Percentiles rank a stretch among this genome's conserved stretches.
Evolutionary conservation across 2,329 filamentous ascomycete species (phyloP).

Genomic region (Aspergillus glaucus): DNA sequence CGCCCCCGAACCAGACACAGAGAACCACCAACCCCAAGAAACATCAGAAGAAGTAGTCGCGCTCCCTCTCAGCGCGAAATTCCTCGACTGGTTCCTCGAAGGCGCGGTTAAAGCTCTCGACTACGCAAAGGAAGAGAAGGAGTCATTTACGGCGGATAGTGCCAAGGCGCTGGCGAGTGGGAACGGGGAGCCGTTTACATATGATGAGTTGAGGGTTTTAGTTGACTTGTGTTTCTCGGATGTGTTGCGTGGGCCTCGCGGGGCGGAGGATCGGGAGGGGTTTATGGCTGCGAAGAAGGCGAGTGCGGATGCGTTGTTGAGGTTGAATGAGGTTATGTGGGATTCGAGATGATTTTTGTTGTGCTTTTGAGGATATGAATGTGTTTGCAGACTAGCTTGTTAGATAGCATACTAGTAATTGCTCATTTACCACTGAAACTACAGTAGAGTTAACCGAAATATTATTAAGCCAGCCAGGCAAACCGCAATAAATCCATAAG

Average conservation of each 20-base stretch:
- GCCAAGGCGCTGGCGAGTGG: slow-evolving; percentile 29
- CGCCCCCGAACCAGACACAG: slow-evolving; percentile 1
- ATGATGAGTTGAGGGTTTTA: slow-evolving; percentile 41
- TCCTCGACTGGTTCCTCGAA: slow-evolving; percentile 44
- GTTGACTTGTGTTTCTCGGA: slow-evolving; percentile 44
- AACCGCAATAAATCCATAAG: background rate
- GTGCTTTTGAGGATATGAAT: background rate
- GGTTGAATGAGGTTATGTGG: slow-evolving; percentile 45
- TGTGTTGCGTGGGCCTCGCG: slow-evolving; percentile 34
- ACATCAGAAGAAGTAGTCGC: slow-evolving; percentile 30
- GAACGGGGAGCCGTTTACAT: slow-evolving; percentile 39
- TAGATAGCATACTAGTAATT: too few relatives aligned
- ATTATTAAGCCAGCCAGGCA: background rate
- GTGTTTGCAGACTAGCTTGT: background rate
- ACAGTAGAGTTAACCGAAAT: background rate
- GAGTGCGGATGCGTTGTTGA: slow-evolving; percentile 39
- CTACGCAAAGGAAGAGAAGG: slow-evolving; percentile 40
- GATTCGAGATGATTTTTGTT: slow-evolving; percentile 29
- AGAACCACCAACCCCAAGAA: slow-evolving; percentile 4
- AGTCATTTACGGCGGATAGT: slow-evolving; percentile 29
- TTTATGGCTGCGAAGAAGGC: slow-evolving; percentile 42
- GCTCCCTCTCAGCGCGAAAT: slow-evolving; percentile 39
- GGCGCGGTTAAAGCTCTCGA: slow-evolving; percentile 40
- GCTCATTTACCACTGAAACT: background rate
- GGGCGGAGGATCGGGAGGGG: slow-evolving; percentile 39